Evolutionary conservation across 768 basidiomycete genomes (phyloP), one percentile per base, ranked within the genome.

Genomic region (Rhodotorula paludigena): DNA sequence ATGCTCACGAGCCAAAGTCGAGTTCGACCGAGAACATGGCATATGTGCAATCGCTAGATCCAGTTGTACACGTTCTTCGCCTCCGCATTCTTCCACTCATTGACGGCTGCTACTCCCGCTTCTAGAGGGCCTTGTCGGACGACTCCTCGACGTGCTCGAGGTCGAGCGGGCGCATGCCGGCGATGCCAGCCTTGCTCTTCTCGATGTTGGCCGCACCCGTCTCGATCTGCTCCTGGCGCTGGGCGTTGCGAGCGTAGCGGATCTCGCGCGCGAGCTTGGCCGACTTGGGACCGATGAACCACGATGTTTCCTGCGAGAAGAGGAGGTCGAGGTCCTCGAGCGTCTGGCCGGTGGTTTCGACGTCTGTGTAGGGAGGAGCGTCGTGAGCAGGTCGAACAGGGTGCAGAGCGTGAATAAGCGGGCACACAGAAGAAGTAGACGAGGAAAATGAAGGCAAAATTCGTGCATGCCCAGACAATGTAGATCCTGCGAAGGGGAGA

Each of bases 321-420:
- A 58, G 32, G 15, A 44, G 42, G 57, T 58, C 57, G 38, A 58
- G 39, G n/a, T 58, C 57, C 30, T 58, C 57, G 57, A 58, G 57
- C 4, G 38, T 47, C 38, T 42, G 57, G 57, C 57, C 57, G 32
- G 38, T 58, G 9, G 57, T 58, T 20, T 58, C 57, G 20, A 52
- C 51, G 33, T 35, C 51, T 52, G 33, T 2, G 33, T 21, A 12
- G 28, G 49, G 3, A 23, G 23, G 51, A 15, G 9, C 9, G 30
- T 6, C 10, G 20, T 35, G 4, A 52, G 33, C 30, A 3, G 9
- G 12, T 18, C 41, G 28, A 32, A 25, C 16, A n/a, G n/a, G n/a
- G 6, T 6, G 48, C 14, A 30, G 48, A 32, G 30, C 7, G 7
- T 16, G 56, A 57, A 42, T 10, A 41, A 41, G 10, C 20, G 23